Evolutionary conservation across 805 yeast genomes (phyloP).

Genomic region (Sugiyamaella americana): DNA sequence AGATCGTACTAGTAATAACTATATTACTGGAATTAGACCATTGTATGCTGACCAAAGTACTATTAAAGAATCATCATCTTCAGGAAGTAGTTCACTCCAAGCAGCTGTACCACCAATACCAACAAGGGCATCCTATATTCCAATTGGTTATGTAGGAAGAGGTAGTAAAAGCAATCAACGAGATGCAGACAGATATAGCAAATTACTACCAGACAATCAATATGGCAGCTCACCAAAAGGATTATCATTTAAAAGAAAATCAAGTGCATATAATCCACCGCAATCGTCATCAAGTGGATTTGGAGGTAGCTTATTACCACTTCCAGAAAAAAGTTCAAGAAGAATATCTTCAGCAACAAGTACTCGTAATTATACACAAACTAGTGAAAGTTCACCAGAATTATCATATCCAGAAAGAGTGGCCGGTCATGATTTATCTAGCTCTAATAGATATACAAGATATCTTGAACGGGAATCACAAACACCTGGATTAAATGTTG

Average conservation of each 20-base stretch:
- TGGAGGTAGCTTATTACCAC: too few species aligned
- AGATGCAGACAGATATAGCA: background rate
- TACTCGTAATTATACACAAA: too few species aligned
- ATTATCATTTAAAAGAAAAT: background rate
- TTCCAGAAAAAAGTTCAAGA: too few species aligned
- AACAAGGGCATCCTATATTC: background rate
- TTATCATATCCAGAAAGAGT: background rate
- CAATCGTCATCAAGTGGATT: too few species aligned
- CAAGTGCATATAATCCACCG: background rate
- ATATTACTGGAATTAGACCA: background rate
- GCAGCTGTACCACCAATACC: background rate
- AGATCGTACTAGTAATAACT: background rate
- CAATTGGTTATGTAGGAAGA: background rate
- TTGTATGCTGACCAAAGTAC: background rate
- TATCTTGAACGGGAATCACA: slow-evolving; percentile 1
- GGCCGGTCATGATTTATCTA: background rate
- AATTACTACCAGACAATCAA: background rate
- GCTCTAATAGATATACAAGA: background rate
- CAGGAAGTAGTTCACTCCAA: background rate
- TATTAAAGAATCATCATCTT: background rate
- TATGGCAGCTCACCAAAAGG: background rate
- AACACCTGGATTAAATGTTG: background rate
- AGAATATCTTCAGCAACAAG: too few species aligned
- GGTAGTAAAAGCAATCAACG: background rate
- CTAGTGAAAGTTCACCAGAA: background rate